Evolutionary conservation across 306 rosid species (phyloP).

Genomic region (Gastrolobium bilobum): DNA sequence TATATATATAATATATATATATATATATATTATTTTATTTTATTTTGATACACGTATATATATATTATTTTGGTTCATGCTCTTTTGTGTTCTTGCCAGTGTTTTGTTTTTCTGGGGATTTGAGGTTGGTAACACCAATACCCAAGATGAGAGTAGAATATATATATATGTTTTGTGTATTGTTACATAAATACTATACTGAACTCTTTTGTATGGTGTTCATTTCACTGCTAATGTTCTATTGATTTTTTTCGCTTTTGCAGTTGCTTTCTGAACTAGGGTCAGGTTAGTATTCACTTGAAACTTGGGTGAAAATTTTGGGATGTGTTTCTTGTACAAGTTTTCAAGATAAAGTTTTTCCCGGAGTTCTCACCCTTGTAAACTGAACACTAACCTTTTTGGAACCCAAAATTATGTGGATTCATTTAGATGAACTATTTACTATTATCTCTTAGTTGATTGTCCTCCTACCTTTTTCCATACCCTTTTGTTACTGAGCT

Average conservation of each 20-base stretch:
- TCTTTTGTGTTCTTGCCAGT: conserved; percentile 35
- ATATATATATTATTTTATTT: no score
- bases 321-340: conserved; percentile 2
- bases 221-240: conserved; percentile 10
- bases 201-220: conserved; percentile 31
- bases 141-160: conserved; percentile 17
- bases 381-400: conserved; percentile 2
- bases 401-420: neutral
- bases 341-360: conserved; percentile 21
- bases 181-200: conserved; percentile 11
- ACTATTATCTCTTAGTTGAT: conserved; percentile 1
- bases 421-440: neutral
- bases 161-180: conserved; percentile 1
- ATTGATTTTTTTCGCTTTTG: conserved; percentile 22
- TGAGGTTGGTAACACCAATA: conserved; percentile 32
- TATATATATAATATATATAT: no score
- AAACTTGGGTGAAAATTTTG: conserved; percentile 1
- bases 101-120: conserved; percentile 27
- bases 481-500: neutral
- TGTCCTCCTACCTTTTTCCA: neutral
- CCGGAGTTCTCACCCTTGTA: neutral
- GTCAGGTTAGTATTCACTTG: neutral
- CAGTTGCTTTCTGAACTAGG: neutral
- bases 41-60: no score
- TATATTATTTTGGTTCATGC: conserved; percentile 6